Evolutionary conservation across 2,329 filamentous ascomycete genomes (phyloP), one percentile per base, ranked within the genome.

Genomic region (Fusarium denticulatum): DNA sequence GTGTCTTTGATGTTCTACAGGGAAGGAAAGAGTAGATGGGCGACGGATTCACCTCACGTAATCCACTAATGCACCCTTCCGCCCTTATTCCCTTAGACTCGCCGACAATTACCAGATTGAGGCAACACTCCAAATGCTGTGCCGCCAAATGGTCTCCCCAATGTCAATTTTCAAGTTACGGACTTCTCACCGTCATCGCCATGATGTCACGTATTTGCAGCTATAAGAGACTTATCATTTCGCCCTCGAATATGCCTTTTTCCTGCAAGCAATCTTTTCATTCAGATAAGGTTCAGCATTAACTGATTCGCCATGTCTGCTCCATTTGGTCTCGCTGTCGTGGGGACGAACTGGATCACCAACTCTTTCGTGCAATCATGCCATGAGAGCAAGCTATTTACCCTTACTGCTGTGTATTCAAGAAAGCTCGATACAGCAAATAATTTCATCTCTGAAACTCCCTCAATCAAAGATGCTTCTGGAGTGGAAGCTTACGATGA

Each of bases 281-380:
- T 30, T 30, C 30, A 30, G 11, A 8, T 7, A 12, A 30, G 30
- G 30, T 30, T 30, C 30, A n/a, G 18, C 16, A 4, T 8, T 7
- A 32, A n/a, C 26, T 13, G 11, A 16, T 7, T n/a, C 45, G 55
- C 22, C 15, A 75, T 75, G 72, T 46, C 72, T n/a, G 6, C 37
- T n/a, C 60, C 69, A n/a, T 39, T 75, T 18, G 65, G 72, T 1
- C 72, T 75, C 28, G 72, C 72, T 52, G 59, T 75, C 15, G 43
- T 75, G 20, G 72, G 72, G 20, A 75, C 72, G 13, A 75, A 75
- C 46, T 75, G 72, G 72, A 75, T 75, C 24, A 75, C 72, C 20
- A 71, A 64, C 22, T 75, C 72, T 2, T 75, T 75, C n/a, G 67
- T 73, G 3, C 72, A 75, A 12, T 75, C 72, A 32, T 60, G 47